A percentile compares a stretch with the other conserved stretches of the same genome.
phyloP scores from a whole-genome alignment of 2,329 filamentous ascomycete species.

The Cadophora malorum region DNA sequence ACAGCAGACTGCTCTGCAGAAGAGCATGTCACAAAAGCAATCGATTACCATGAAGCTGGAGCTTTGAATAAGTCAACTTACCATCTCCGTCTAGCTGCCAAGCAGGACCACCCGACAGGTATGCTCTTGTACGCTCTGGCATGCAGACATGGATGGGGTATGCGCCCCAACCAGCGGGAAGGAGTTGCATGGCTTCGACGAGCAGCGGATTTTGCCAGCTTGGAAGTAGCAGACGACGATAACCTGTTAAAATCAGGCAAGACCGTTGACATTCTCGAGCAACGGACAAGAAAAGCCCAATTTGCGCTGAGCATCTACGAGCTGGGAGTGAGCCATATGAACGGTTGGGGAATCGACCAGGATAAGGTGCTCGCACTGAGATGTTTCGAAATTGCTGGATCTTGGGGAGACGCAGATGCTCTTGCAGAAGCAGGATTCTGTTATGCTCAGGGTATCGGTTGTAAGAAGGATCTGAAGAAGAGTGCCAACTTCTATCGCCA shows the following conservation, averaged over 20 bases:
- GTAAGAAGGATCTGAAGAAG: conserved; percentile 95
- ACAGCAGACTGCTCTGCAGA: conserved; percentile 78
- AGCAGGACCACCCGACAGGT: conserved; percentile 83
- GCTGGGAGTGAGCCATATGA: conserved; percentile 94
- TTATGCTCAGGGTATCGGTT: conserved; percentile 91
- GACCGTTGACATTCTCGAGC: conserved; percentile 69
- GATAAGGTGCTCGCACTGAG: conserved; percentile 86
- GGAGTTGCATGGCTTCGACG: conserved; percentile 92
- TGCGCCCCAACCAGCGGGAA: conserved; percentile 89
- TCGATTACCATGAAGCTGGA: conserved; percentile 87
- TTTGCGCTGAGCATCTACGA: conserved; percentile 97
- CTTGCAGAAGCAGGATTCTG: conserved; percentile 95
- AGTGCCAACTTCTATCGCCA: conserved; percentile 88
- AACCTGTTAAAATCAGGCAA: conserved; percentile 68
- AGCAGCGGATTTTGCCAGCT: conserved; percentile 81
- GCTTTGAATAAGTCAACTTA: conserved; percentile 94
- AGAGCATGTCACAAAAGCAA: conserved; percentile 88
- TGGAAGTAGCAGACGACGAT: conserved; percentile 85
- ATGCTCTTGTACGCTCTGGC: conserved; percentile 97
- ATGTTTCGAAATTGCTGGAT: conserved; percentile 95
- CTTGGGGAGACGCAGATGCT: conserved; percentile 95
- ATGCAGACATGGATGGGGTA: conserved; percentile 96
- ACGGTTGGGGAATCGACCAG: conserved; percentile 96
- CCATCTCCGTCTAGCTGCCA: conserved; percentile 87
- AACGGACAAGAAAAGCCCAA: conserved; percentile 86